A percentile compares a stretch with the other conserved stretches of the same genome.
Conservation (phyloP, 257 asterid genomes). For the Avicennia marina region DNA sequence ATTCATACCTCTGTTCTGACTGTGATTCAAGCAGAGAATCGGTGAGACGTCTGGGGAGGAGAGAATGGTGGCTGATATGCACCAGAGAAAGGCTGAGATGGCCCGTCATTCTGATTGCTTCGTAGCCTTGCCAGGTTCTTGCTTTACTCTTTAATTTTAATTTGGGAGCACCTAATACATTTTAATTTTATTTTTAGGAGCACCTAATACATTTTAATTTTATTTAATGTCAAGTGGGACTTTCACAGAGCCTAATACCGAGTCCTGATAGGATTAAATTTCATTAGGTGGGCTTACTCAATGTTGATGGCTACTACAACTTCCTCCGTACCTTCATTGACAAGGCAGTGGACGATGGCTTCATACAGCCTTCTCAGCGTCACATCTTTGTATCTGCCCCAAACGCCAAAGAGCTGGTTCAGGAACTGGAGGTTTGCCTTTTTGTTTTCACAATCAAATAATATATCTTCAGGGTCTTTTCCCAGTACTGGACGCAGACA, state of each 20-base stretch:
- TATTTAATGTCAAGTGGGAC: no score
- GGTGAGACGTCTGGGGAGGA: slow-evolving; percentile 65
- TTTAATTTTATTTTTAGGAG: no score
- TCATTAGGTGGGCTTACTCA: slow-evolving; percentile 86
- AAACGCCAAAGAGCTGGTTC: slow-evolving; percentile 55
- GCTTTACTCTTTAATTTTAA: slow-evolving; percentile 17
- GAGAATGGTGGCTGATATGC: slow-evolving; percentile 58
- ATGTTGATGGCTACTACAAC: slow-evolving; percentile 74
- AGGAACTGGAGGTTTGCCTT: slow-evolving; percentile 61
- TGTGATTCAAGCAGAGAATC: slow-evolving; percentile 54
- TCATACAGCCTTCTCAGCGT: slow-evolving; percentile 61
- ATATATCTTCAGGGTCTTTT: neutral
- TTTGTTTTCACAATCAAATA: neutral
- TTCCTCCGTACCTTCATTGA: slow-evolving; percentile 58
- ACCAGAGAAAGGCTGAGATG: slow-evolving; percentile 80
- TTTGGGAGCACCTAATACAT: no score
- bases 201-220: no score
- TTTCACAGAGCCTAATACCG: no score
- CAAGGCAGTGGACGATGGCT: slow-evolving; percentile 81
- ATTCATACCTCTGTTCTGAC: no score
- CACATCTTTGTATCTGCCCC: slow-evolving; percentile 70
- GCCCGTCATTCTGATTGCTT: slow-evolving; percentile 67
- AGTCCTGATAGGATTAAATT: no score
- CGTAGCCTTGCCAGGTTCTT: slow-evolving; percentile 67
- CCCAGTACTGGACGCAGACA: slow-evolving; percentile 30